Evolutionary conservation across 1,284 basidiomycete species (phyloP).

Genomic region (Anthracocystis setariae): DNA sequence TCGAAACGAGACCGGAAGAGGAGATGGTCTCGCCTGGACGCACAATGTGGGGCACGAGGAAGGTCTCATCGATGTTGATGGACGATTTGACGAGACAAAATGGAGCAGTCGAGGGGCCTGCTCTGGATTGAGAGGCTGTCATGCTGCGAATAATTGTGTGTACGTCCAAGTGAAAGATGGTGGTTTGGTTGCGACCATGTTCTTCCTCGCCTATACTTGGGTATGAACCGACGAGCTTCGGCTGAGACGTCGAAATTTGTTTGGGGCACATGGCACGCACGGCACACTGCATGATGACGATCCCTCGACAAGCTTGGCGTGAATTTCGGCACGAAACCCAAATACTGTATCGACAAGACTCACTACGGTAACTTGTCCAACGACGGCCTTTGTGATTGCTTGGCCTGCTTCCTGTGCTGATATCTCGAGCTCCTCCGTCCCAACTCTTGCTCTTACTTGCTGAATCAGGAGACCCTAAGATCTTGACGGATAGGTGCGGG

Average conservation of each 20-base stretch:
- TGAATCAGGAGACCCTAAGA: too few relatives aligned
- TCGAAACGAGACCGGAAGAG: constrained; percentile 50
- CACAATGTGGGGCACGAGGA: constrained; percentile 62
- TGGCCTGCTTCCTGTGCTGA: background rate
- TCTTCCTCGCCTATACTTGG: background rate
- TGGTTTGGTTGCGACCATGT: background rate
- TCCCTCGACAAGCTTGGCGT: too few relatives aligned
- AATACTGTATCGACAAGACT: too few relatives aligned
- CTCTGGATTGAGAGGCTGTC: background rate
- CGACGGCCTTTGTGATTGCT: too few relatives aligned
- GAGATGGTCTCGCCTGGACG: constrained; percentile 63
- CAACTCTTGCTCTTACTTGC: too few relatives aligned
- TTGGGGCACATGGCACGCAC: too few relatives aligned
- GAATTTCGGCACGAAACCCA: too few relatives aligned
- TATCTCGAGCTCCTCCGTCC: too few relatives aligned
- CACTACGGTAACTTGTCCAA: too few relatives aligned
- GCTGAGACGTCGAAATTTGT: background rate
- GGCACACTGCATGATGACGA: too few relatives aligned
- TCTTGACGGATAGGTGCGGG: too few relatives aligned
- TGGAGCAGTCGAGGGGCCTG: constrained; percentile 12
- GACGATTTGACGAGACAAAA: constrained; percentile 63
- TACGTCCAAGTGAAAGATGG: background rate
- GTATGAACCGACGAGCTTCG: background rate
- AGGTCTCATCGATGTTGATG: constrained; percentile 66
- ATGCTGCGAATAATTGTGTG: background rate